Base-by-base conservation (phyloP, 306 rosid genomes). In the Inga laurina region DNA sequence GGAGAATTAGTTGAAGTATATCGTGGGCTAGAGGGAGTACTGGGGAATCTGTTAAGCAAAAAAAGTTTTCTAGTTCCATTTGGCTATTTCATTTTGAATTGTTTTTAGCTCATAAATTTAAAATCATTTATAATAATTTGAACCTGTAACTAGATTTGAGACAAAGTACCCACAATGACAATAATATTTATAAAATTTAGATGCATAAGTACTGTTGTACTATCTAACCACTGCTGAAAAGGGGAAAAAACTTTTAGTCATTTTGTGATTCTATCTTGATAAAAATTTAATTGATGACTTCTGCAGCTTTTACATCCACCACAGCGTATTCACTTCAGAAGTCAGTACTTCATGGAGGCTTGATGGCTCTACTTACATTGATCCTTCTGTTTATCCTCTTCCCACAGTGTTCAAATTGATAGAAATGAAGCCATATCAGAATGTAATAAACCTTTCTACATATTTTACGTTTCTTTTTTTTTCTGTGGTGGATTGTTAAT, bases 261-360 rank as follows among this genome's bases (percentile, higher is more conserved):
- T 22, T 49, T 57, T 75, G 34, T 18, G 10, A 9, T 8, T 34
- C 21, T 3, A 14, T 57, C 48, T 72, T 11, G 74, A 59, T 73
- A 9, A 78, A 81, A 74, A 11, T 81, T 67, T 48, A 0, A 76
- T 59, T 71, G 62, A 15, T 81, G 49, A 44, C 27, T 30, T 37
- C 41, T 72, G 65, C 93, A 94, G 98, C 82, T 93, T 92, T 86
- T 94, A 86, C 84, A 79, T 90, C 81, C 93, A 93, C 62, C 74
- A 30, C 27, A 85, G 92, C 7, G 46, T 90, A 49, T 88, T 93
- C 81, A 41, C 32, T 39, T 39, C 88, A 3, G 86, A 85, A 30
- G 92, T 86, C 76, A 86, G n/a, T 27, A 43, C 87, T 78, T 90
- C 94, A 8, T 88, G 94, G 94, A 92, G 73, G 88, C 82, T 93